A percentile compares a stretch with the other conserved stretches of the same genome.
Evolutionary conservation across 495 filamentous ascomycete species (phyloP).

Genomic region (Apiosordaria backusii): DNA sequence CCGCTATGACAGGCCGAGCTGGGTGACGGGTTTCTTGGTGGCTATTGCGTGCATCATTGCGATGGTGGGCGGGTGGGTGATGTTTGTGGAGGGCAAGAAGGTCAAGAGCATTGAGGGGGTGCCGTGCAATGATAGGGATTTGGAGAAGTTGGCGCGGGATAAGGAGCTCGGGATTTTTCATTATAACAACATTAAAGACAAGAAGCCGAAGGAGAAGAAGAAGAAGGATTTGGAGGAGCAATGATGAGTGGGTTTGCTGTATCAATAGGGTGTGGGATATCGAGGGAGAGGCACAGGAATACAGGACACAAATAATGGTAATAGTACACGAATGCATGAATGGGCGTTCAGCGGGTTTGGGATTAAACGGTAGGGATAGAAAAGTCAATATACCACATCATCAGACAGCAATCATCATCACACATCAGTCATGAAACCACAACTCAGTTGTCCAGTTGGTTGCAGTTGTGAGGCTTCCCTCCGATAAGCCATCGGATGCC

Average conservation of each 20-base stretch:
- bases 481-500: neutral
- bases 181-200: conserved; percentile 54
- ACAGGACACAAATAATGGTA: neutral
- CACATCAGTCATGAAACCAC: neutral
- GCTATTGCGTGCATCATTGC: conserved; percentile 65
- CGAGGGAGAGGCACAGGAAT: too few relatives aligned
- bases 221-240: conserved; percentile 20
- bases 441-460: neutral
- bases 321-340: neutral
- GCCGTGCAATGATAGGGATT: conserved; percentile 43
- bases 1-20: conserved; percentile 63
- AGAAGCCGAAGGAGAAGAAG: conserved; percentile 44
- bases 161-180: conserved; percentile 48
- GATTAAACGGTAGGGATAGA: neutral
- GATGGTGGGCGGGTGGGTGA: conserved; percentile 64
- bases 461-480: neutral
- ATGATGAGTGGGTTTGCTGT: neutral
- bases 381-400: neutral
- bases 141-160: conserved; percentile 43
- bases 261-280: too few relatives aligned
- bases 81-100: conserved; percentile 60
- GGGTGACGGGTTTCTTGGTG: conserved; percentile 73
- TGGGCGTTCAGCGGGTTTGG: neutral
- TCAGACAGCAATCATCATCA: neutral
- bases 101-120: conserved; percentile 67